phyloP scores from a whole-genome alignment of 2,329 filamentous ascomycete species.

The Botrytis galanthina region DNA sequence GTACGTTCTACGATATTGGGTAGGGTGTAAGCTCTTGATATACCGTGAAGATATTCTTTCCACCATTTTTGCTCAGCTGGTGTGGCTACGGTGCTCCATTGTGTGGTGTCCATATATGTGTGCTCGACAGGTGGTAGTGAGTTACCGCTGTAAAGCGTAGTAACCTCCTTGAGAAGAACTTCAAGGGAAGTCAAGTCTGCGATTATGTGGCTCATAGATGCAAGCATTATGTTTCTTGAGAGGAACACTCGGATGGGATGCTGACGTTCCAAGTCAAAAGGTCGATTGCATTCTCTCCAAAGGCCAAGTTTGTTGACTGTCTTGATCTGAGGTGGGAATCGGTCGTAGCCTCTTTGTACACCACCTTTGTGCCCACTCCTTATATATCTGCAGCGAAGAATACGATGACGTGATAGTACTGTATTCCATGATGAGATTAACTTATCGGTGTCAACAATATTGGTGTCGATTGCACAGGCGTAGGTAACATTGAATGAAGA shows the following conservation, averaged over 20 bases:
- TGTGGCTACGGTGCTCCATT: neutral
- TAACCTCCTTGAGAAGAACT: conserved; percentile 35
- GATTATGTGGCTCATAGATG: conserved; percentile 39
- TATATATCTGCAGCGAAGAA: conserved; percentile 22
- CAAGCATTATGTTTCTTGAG: conserved; percentile 29
- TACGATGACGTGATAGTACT: conserved; percentile 21
- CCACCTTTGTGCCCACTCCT: conserved; percentile 2
- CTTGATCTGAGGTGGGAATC: conserved; percentile 17
- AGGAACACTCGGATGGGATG: conserved; percentile 36
- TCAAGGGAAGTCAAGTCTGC: conserved; percentile 38
- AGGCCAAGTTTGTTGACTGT: conserved; percentile 21
- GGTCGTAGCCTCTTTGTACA: conserved; percentile 9
- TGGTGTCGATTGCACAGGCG: conserved; percentile 19
- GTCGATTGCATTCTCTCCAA: conserved; percentile 26
- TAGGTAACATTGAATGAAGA: conserved; percentile 37
- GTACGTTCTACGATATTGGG: neutral
- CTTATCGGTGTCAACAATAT: conserved; percentile 24
- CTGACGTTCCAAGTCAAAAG: conserved; percentile 32
- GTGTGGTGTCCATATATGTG: conserved; percentile 13
- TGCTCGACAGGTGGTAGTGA: conserved; percentile 4
- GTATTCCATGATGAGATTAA: conserved; percentile 31
- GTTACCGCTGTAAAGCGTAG: conserved; percentile 26
- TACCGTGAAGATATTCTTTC: conserved; percentile 8
- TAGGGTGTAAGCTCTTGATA: neutral
- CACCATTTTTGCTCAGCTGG: conserved; percentile 2